Evolutionary conservation across 352 stramenopile species (phyloP).

Genomic region (Phytophthora tentaculata): DNA sequence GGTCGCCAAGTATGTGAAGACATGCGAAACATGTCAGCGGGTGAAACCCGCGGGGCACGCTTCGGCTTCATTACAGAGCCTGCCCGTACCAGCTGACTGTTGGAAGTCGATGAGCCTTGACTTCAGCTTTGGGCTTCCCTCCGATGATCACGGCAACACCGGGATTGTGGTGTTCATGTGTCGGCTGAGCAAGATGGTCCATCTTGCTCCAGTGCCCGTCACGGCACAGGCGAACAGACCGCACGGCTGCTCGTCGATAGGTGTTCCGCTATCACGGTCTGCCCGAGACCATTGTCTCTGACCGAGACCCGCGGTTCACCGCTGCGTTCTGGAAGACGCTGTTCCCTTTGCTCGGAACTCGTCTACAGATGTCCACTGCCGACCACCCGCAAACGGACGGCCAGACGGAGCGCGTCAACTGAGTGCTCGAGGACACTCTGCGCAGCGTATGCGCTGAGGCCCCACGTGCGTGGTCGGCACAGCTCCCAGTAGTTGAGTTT

Average conservation of each 20-base stretch:
- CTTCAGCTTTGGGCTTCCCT: conserved; percentile 23
- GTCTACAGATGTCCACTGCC: conserved; percentile 28
- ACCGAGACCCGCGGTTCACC: conserved; percentile 21
- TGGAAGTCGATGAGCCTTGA: conserved; percentile 37
- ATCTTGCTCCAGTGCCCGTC: conserved; percentile 15
- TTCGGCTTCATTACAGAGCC: background rate
- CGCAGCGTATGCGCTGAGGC: conserved; percentile 24
- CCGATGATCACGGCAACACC: conserved; percentile 11
- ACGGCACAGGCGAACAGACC: conserved; percentile 19
- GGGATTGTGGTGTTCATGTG: conserved; percentile 40
- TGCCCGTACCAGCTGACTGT: conserved; percentile 25
- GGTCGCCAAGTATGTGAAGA: background rate
- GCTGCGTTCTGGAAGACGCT: conserved; percentile 13
- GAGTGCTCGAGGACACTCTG: conserved; percentile 30
- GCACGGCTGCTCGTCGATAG: conserved; percentile 34
- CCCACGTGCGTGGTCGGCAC: background rate
- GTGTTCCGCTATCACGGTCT: conserved; percentile 33
- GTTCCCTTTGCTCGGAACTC: conserved; percentile 25
- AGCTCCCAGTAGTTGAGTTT: conserved; percentile 33
- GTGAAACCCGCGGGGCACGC: background rate
- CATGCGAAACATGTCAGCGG: conserved; percentile 1
- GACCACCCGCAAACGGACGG: conserved; percentile 34
- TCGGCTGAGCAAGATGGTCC: conserved; percentile 38
- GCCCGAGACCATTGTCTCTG: conserved; percentile 13
- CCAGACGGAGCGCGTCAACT: conserved; percentile 31